These are phyloP conservation scores for Boeremia exigua DNA, from an alignment of 2,329 filamentous ascomycete genomes.

Conservation along the genomic window DNA sequence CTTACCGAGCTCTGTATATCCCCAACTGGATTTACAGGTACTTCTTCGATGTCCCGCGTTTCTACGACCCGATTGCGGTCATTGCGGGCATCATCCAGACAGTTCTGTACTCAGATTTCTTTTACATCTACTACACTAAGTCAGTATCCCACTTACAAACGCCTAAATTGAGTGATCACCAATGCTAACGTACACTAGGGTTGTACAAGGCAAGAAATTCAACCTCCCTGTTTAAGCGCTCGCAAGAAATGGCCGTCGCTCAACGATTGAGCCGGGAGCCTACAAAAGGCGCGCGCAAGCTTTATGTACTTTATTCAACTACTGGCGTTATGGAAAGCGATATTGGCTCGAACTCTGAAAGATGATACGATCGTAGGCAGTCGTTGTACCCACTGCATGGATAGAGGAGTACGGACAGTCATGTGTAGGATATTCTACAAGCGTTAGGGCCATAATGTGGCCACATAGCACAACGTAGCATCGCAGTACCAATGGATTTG, in stretches of 20 bases:
- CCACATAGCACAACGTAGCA: constrained; percentile 5
- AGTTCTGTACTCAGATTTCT: constrained; percentile 96
- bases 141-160: constrained; percentile 49
- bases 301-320: constrained; percentile 20
- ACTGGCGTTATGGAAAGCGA: constrained; percentile 13
- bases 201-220: constrained; percentile 62
- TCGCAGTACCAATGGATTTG: not conserved
- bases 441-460: not conserved
- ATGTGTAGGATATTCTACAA: not conserved
- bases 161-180: too few relatives aligned
- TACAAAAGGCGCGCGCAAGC: constrained; percentile 5
- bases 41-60: constrained; percentile 68
- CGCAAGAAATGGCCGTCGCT: not conserved
- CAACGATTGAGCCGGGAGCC: constrained; percentile 6
- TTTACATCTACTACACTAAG: constrained; percentile 99
- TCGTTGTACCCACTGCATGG: constrained; percentile 13
- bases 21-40: constrained; percentile 98
- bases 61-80: constrained; percentile 87
- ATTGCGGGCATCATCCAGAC: constrained; percentile 92
- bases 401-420: constrained; percentile 1
- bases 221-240: constrained; percentile 57
- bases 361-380: not conserved
- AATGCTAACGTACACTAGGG: constrained; percentile 44
- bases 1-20: constrained; percentile 94
- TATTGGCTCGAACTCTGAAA: not conserved